These are phyloP conservation scores for Hanseniaspora gamundiae DNA, from an alignment of 1,139 yeast species.

Conservation along the genomic window DNA sequence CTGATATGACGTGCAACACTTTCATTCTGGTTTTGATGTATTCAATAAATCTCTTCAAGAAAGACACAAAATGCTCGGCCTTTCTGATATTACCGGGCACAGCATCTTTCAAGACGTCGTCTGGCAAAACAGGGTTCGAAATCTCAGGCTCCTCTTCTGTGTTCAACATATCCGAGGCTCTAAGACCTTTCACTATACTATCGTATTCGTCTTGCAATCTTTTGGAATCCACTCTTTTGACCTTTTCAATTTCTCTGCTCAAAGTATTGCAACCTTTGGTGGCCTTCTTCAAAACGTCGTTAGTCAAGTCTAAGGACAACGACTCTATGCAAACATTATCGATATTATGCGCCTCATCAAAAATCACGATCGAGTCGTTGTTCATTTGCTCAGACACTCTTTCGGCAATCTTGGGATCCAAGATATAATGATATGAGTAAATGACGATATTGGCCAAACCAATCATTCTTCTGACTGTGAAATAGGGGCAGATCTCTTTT, in stretches of 20 bases:
- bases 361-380: slow-evolving; percentile 84
- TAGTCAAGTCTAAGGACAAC: slow-evolving; percentile 74
- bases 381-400: slow-evolving; percentile 86
- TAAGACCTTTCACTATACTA: slow-evolving; percentile 75
- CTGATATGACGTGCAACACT: slow-evolving; percentile 91
- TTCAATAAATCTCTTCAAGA: slow-evolving; percentile 83
- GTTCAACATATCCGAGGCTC: slow-evolving; percentile 26
- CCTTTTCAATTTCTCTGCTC: slow-evolving; percentile 65
- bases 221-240: slow-evolving; percentile 69
- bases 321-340: slow-evolving; percentile 98
- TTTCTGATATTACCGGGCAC: slow-evolving; percentile 93
- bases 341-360: slow-evolving; percentile 97
- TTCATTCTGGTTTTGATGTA: slow-evolving; percentile 95
- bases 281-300: slow-evolving; percentile 69
- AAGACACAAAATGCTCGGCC: slow-evolving; percentile 93
- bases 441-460: slow-evolving; percentile 88
- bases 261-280: slow-evolving; percentile 72
- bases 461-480: slow-evolving; percentile 96
- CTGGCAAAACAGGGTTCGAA: slow-evolving; percentile 79
- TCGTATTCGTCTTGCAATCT: slow-evolving; percentile 84
- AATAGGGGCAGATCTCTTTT: slow-evolving; percentile 84
- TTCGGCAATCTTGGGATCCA: slow-evolving; percentile 95
- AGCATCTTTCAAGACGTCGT: slow-evolving; percentile 80
- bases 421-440: slow-evolving; percentile 87
- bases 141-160: slow-evolving; percentile 62